Evolutionary conservation across 1,139 yeast genomes (phyloP).

Genomic region (Saccharomycopsis phalli): DNA sequence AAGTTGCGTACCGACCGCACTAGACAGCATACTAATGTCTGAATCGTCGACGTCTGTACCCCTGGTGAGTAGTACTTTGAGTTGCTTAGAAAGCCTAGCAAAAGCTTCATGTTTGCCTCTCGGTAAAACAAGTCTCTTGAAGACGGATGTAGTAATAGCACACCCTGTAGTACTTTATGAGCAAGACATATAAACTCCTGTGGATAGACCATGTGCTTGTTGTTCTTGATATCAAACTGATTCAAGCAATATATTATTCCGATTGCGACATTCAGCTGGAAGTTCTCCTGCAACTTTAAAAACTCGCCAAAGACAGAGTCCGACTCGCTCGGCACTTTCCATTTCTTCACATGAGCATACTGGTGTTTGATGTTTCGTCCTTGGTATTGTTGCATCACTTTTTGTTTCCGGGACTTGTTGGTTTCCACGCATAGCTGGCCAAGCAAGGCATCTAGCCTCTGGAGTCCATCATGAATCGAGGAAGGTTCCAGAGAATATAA

Average conservation of each 20-base stretch:
- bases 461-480: slow-evolving; percentile 21
- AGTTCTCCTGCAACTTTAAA: slow-evolving; percentile 41
- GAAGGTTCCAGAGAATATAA: slow-evolving; percentile 20
- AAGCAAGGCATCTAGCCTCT: slow-evolving; percentile 22
- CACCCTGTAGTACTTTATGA: slow-evolving; percentile 49
- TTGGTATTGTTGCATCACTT: slow-evolving; percentile 3
- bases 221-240: slow-evolving; percentile 20
- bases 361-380: slow-evolving; percentile 7
- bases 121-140: slow-evolving; percentile 40
- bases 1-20: slow-evolving; percentile 50
- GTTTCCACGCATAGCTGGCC: slow-evolving; percentile 22
- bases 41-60: slow-evolving; percentile 39
- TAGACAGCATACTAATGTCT: slow-evolving; percentile 51
- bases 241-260: slow-evolving; percentile 29
- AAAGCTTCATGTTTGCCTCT: slow-evolving; percentile 27
- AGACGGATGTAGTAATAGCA: slow-evolving; percentile 49
- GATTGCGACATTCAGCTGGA: slow-evolving; percentile 40
- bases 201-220: slow-evolving; percentile 14
- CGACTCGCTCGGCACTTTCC: slow-evolving; percentile 26
- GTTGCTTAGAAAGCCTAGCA: slow-evolving; percentile 21
- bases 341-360: slow-evolving; percentile 20
- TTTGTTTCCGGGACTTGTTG: slow-evolving; percentile 8
- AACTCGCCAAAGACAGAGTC: slow-evolving; percentile 34
- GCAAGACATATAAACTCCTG: slow-evolving; percentile 23
- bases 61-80: slow-evolving; percentile 20